Percentiles rank a stretch among this genome's conserved stretches.
These are phyloP conservation scores for Physcia stellaris DNA, from an alignment of 495 filamentous ascomycete genomes.

Conservation along the genomic window DNA sequence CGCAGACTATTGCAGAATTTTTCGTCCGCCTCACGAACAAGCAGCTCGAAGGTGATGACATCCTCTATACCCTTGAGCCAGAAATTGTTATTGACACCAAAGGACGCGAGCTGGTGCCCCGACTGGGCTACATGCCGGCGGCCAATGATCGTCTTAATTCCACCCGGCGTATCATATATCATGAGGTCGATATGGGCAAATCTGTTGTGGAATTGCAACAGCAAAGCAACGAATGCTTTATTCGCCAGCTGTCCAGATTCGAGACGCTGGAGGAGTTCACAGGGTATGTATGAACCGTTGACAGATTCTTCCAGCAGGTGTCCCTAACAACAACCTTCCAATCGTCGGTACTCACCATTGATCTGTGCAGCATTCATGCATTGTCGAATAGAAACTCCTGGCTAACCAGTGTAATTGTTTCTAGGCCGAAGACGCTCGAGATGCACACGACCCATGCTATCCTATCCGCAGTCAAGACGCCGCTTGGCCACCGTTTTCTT, in stretches of 20 bases:
- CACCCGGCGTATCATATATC: conserved; percentile 12
- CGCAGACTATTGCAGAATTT: conserved; percentile 5
- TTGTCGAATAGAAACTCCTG: too few relatives aligned
- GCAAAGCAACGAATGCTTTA: background rate
- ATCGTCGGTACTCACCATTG: background rate
- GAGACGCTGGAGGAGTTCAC: too few relatives aligned
- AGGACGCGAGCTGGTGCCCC: conserved; percentile 21
- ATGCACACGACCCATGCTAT: background rate
- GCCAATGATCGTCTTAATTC: conserved; percentile 30
- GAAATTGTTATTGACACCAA: conserved; percentile 16
- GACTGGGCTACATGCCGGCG: conserved; percentile 13
- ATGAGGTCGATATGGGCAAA: background rate
- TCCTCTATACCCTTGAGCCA: conserved; percentile 20
- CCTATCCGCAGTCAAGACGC: conserved; percentile 1
- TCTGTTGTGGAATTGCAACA: background rate
- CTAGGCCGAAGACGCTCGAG: conserved; percentile 1
- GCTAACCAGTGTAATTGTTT: too few relatives aligned
- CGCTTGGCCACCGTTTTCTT: conserved; percentile 1
- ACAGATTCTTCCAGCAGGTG: background rate
- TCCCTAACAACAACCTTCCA: background rate
- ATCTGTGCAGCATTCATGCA: too few relatives aligned
- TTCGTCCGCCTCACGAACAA: conserved; percentile 7
- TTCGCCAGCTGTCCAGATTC: background rate
- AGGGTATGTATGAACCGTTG: too few relatives aligned
- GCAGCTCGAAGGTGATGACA: background rate